phyloP scores from a whole-genome alignment of 192 early-diverging fungal genomes.

The Endogone sp. region DNA sequence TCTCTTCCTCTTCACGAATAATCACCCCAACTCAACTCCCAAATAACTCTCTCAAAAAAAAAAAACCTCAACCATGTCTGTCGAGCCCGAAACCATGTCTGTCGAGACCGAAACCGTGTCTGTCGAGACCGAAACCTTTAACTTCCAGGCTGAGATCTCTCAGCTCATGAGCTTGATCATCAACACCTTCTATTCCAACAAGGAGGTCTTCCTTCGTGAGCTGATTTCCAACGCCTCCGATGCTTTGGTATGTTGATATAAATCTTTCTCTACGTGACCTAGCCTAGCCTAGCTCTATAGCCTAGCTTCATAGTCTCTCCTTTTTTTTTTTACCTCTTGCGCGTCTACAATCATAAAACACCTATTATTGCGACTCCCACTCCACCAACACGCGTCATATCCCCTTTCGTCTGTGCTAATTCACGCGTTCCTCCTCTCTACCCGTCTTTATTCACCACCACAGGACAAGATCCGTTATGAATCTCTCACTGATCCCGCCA shows the following conservation, averaged over 20 bases:
- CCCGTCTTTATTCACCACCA: conserved; percentile 79
- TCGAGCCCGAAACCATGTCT: too few relatives aligned
- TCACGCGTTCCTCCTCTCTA: background rate
- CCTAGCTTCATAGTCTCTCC: too few relatives aligned
- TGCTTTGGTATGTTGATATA: conserved; percentile 26
- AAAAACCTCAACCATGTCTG: too few relatives aligned
- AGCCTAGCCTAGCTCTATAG: too few relatives aligned
- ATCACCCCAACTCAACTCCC: background rate
- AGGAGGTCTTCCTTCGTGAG: conserved; percentile 95
- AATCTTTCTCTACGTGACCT: too few relatives aligned
- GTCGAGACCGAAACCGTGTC: too few relatives aligned
- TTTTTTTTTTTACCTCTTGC: too few relatives aligned
- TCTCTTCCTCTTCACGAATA: background rate
- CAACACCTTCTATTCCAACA: conserved; percentile 99
- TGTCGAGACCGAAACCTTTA: conserved; percentile 68
- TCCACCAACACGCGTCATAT: background rate
- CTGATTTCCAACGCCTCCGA: conserved; percentile 84
- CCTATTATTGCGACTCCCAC: too few relatives aligned
- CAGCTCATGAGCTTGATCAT: conserved; percentile 99
- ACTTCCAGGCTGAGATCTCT: conserved; percentile 99
- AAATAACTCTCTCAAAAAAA: too few relatives aligned
- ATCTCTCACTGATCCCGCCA: conserved; percentile 89
- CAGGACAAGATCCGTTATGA: conserved; percentile 98
- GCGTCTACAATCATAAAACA: too few relatives aligned
- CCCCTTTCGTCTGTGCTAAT: background rate